Base-by-base conservation (phyloP, 2,329 filamentous ascomycete species). In the Metarhizium robertsii region DNA sequence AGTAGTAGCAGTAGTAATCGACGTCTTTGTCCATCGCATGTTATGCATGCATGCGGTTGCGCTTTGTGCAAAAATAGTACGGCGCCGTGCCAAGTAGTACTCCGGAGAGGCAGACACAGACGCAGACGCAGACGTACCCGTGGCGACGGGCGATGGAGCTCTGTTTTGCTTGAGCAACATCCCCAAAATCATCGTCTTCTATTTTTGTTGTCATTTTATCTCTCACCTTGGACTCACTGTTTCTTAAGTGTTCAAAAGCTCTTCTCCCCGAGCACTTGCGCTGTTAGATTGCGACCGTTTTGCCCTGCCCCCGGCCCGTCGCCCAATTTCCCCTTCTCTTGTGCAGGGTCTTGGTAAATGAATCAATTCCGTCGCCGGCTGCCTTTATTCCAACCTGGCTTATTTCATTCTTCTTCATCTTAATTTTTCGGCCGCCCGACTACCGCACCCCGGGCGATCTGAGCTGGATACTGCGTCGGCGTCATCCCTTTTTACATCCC, bases 261-360 rank as follows among this genome's bases (percentile, higher is more conserved):
- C 5, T 2, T 30, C 45, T 48, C 13, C 25, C 45, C n/a, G 30
- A 43, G 18, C 29, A 38, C 42, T 32, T 20, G 6, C 36, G 42
- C 52, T 38, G 40, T 42, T 42, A 20, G 25, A 48, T 49, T 49
- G 14, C 32, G 52, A 38, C 52, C 13, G 45, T 36, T 29, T 49
- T 14, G 14, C 52, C 32, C 20, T n/a, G 45, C 36, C n/a, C 45
- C n/a, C 36, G 42, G 14, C 29, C 49, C 54, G 46, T 53, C 54
- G 34, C 36, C 45, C 34, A 52, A 53, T 53, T 32, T 53, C 54
- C 54, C 54, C 20, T 52, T 43, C 45, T 52, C 14, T 30, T 34
- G 32, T 34, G 32, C 32, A 34, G 54, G 50, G 40, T 43, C 34
- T 52, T 43, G 45, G 36, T 32, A 43, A 30, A 46, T 25, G 43